A percentile compares a stretch with the other conserved stretches of the same genome.
Conservation (phyloP, 148 eudicot species). For the Salicornia ramosissima region DNA sequence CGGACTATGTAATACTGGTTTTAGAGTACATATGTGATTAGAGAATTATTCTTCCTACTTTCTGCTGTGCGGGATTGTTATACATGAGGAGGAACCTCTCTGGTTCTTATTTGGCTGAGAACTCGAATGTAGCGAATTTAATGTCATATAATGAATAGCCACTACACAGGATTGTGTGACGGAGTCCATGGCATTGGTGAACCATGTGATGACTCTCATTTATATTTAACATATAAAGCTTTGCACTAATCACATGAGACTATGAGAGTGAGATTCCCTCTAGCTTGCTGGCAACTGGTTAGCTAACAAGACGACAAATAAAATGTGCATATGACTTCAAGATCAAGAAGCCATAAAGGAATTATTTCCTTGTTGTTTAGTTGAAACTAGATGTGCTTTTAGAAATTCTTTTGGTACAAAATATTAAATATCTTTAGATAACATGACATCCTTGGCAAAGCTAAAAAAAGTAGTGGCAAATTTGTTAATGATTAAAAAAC, state of each 20-base stretch:
- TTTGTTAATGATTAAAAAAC: conserved; percentile 9
- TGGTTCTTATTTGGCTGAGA: conserved; percentile 11
- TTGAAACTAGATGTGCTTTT: conserved; percentile 23
- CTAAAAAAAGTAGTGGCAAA: conserved; percentile 26
- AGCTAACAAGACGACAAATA: conserved; percentile 28
- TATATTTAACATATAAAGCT: conserved; percentile 25
- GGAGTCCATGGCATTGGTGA: conserved; percentile 22
- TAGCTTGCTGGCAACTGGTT: conserved; percentile 18
- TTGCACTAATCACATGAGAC: conserved; percentile 32
- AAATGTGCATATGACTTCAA: conserved; percentile 32
- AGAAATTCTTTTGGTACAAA: conserved; percentile 11
- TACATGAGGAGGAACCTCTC: conserved; percentile 10
- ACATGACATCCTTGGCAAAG: conserved; percentile 23
- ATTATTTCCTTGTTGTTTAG: conserved; percentile 37
- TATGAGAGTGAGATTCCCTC: conserved; percentile 36
- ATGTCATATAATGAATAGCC: conserved; percentile 17
- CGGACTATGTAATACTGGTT: too few species aligned
- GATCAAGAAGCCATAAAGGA: conserved; percentile 31
- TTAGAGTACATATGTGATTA: too few species aligned
- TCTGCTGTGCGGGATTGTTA: neutral
- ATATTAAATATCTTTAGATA: conserved; percentile 15
- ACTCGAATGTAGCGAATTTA: conserved; percentile 12
- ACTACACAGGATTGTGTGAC: conserved; percentile 12
- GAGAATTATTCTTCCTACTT: neutral
- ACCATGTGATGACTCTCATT: conserved; percentile 27